Evolutionary conservation across 2,329 filamentous ascomycete species (phyloP).

Genomic region (Fusarium newnesense): DNA sequence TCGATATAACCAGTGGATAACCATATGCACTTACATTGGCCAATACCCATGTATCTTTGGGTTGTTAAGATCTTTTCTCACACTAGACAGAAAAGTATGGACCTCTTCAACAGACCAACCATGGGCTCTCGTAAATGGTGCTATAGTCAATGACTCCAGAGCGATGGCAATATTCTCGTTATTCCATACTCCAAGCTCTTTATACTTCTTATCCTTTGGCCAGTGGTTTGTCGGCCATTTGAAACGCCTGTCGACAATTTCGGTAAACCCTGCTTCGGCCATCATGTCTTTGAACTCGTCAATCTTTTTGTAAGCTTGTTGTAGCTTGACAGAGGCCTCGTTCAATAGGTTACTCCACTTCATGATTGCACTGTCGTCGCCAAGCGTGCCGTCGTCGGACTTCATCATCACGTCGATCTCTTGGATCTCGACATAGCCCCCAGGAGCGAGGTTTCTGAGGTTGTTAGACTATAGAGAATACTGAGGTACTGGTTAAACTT

Average conservation of each 20-base stretch:
- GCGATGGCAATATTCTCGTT: neutral
- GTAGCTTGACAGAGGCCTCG: neutral
- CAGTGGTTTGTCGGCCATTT: conserved; percentile 17
- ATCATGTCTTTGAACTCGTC: neutral
- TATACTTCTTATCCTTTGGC: conserved; percentile 12
- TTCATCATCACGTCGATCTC: neutral
- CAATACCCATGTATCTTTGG: conserved; percentile 16
- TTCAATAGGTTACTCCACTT: neutral
- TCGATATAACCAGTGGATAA: too few species aligned
- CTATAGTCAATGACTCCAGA: conserved; percentile 8
- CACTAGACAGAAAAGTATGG: neutral
- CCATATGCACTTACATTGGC: conserved; percentile 3
- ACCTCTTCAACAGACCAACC: conserved; percentile 20
- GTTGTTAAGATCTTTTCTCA: conserved; percentile 16
- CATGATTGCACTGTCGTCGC: neutral
- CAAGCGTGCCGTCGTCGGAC: neutral
- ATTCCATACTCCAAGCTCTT: conserved; percentile 11
- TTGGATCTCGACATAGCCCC: conserved; percentile 5
- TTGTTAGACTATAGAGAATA: neutral
- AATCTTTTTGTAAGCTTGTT: neutral
- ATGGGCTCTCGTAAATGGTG: conserved; percentile 6
- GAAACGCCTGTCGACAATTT: neutral
- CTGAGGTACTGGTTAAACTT: neutral
- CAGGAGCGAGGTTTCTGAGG: neutral
- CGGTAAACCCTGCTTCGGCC: neutral